Evolutionary conservation across 164 flowering plant species (phyloP), one percentile per base, ranked within the genome.

Genomic region (Annona cherimola): DNA sequence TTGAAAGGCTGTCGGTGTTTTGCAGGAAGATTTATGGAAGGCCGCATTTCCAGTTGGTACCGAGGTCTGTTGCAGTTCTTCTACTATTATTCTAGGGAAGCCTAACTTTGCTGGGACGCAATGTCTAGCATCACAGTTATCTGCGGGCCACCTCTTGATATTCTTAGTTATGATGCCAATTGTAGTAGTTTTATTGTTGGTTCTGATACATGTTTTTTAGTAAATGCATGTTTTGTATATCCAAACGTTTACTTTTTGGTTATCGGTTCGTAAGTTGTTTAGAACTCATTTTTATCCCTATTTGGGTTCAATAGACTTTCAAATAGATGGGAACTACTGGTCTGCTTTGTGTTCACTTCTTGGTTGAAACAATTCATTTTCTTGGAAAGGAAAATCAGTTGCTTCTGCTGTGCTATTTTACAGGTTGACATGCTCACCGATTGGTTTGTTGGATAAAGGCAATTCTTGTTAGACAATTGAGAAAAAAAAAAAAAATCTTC

Each of bases 11-110:
- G 26, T 43, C 41, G 45, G 6, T 69, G n/a, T 66, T 74, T 59
- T 84, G 79, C 76, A 95, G 99, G 98, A 95, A 76, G 99, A 95
- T 76, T 73, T 96, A 54, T 96, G 99, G 99, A 72, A 82, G 70
- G 83, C 82, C 43, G 86, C 80, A 16, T 91, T 89, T 61, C 97
- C 98, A 11, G 93, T 96, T 74, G 99, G 99, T 40, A 93, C 99
- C 0, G 99, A 96, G 99, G 99, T 91, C 67, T 70, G 76, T 69
- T 19, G 44, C 42, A 8, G 55, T 40, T 54, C 11, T 41, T 54
- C 12, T 18, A 16, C 45, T 40, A n/a, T 42, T 16, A 45, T 67
- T 67, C 55, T 5, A 16, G 14, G 1, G 57, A 45, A 12, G 45
- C n/a, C 43, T 44, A 67, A 44, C 43, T 8, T 66, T 26, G 50